Evolutionary conservation across 1,139 yeast genomes (phyloP).

Genomic region (Magnusiomyces sp.): DNA sequence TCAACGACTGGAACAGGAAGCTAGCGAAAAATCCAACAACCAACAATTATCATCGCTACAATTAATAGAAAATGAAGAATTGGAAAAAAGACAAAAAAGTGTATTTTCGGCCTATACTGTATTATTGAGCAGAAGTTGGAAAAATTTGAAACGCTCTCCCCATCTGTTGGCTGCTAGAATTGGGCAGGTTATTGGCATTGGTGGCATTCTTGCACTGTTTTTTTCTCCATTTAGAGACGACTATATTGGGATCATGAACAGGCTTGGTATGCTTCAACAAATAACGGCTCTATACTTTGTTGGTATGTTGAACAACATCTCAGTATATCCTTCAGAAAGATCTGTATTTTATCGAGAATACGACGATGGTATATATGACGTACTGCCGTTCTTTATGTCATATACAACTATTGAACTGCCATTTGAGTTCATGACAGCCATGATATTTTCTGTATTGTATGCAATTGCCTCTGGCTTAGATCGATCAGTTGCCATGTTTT

Average conservation of each 20-base stretch:
- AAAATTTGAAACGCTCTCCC: conserved; percentile 51
- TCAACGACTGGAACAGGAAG: background rate
- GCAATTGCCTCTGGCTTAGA: conserved; percentile 70
- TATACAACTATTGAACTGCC: conserved; percentile 69
- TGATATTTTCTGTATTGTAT: conserved; percentile 51
- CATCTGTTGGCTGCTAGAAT: conserved; percentile 59
- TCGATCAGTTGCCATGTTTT: conserved; percentile 58
- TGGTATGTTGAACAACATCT: conserved; percentile 70
- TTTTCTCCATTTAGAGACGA: conserved; percentile 60
- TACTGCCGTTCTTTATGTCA: conserved; percentile 53
- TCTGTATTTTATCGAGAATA: conserved; percentile 72
- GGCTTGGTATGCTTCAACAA: conserved; percentile 72
- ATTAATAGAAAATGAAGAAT: conserved; percentile 13
- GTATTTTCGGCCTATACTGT: conserved; percentile 36
- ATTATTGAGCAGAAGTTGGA: conserved; percentile 38
- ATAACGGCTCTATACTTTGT: conserved; percentile 63
- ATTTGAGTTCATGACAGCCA: conserved; percentile 53
- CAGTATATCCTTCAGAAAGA: conserved; percentile 67
- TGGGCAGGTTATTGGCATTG: conserved; percentile 60
- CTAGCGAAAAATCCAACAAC: background rate
- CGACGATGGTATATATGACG: conserved; percentile 64
- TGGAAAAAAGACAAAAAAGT: conserved; percentile 26
- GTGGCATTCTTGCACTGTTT: conserved; percentile 56
- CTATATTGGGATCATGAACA: conserved; percentile 51
- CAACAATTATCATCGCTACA: background rate